Evolutionary conservation across 2,329 filamentous ascomycete genomes (phyloP).

Genomic region (Aaosphaeria pasadenensis): DNA sequence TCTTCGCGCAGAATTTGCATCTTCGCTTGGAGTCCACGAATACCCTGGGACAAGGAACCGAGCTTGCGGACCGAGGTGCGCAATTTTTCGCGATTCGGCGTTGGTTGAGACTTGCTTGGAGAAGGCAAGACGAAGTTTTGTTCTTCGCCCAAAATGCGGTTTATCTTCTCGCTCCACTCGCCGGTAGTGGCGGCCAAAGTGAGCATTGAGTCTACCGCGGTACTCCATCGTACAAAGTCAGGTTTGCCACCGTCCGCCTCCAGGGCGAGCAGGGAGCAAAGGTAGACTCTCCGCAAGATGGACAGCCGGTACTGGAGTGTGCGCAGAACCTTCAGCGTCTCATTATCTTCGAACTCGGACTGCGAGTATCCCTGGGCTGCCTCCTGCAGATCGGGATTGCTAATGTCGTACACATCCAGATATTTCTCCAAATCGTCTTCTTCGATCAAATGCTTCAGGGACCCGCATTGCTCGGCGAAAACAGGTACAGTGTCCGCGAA

Average conservation of each 20-base stretch:
- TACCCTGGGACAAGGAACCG: conserved; percentile 82
- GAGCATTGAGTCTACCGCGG: conserved; percentile 72
- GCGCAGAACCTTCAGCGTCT: conserved; percentile 76
- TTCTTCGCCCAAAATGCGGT: conserved; percentile 71
- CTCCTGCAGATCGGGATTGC: conserved; percentile 45
- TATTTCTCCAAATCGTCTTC: conserved; percentile 85
- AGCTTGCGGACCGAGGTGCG: conserved; percentile 85
- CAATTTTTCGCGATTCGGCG: conserved; percentile 77
- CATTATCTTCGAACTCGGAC: conserved; percentile 69
- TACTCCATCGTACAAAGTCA: conserved; percentile 76
- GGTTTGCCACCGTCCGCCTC: conserved; percentile 75
- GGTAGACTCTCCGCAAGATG: conserved; percentile 75
- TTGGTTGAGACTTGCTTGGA: conserved; percentile 58
- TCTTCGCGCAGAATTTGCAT: conserved; percentile 89
- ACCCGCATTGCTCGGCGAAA: conserved; percentile 67
- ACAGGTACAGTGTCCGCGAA: conserved; percentile 68
- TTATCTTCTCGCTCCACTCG: conserved; percentile 63
- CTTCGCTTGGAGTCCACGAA: conserved; percentile 89
- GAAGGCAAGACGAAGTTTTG: conserved; percentile 58
- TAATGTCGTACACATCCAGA: conserved; percentile 65
- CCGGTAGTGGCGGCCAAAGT: conserved; percentile 61
- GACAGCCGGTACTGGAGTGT: conserved; percentile 66
- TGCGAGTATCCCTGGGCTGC: conserved; percentile 55
- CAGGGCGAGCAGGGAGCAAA: conserved; percentile 86
- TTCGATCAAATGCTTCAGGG: conserved; percentile 71